Base-by-base conservation (phyloP, 1,284 basidiomycete species). In the Ceraceosorus guamensis region DNA sequence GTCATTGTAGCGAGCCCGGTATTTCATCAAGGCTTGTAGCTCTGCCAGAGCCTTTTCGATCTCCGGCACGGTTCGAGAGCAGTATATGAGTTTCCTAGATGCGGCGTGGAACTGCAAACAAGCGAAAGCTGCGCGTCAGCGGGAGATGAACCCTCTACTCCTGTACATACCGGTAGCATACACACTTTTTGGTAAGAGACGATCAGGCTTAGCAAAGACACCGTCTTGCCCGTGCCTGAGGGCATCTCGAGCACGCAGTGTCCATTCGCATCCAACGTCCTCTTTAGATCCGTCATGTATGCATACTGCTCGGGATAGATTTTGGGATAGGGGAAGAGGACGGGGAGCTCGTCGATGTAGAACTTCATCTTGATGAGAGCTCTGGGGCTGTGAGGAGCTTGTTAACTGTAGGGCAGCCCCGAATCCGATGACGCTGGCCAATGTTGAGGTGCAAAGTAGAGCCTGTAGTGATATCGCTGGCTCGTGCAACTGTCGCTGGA, bases 191-290 rank as follows among this genome's bases (percentile, higher is more conserved):
- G 93, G 76, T 98, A 99, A 30, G 92, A 92, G 48, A 99, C 87
- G 79, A 99, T 99, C 58, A 99, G 80, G 13, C 90, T 93, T 33
- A 99, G 81, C 3, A 99, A 81, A 8, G 92, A 97, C 24, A 99
- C 92, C 0, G 95, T 99, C 81, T 99, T 99, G 18, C 95, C 95
- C 39, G 95, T 99, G 13, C 95, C 95, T 10, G 95, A 98, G 61
- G 95, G 95, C 95, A 98, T 98, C 80, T 99, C 95, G 34, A 99
- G 83, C 16, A 98, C 91, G 77, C 95, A 96, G 70, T 99, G 95
- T 50, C 95, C 84, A 46, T 73, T 72, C 82, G 91, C 91, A 79
- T 98, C 95, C 24, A 98, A 83, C 5, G 93, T 93, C 69, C 90
- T 82, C 78, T 98, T 98, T 67, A 98, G 82, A 79, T 98, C 93